Evolutionary conservation across 129 eudicot genomes (phyloP).

Genomic region (Ambrosia artemisiifolia): DNA sequence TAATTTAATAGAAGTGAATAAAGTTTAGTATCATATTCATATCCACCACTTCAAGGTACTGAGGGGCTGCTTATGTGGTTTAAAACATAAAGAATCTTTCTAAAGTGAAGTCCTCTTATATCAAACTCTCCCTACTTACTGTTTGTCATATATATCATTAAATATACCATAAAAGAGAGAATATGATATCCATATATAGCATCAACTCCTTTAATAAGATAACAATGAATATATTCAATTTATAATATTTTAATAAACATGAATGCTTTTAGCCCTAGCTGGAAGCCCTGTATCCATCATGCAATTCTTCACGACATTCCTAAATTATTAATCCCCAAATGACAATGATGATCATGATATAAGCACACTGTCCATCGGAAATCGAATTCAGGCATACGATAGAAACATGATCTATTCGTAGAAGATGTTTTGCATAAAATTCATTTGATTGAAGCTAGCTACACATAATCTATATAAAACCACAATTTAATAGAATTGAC

Average conservation of each 20-base stretch:
- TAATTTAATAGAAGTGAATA: constrained; percentile 8
- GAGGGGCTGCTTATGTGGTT: constrained; percentile 26
- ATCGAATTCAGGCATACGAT: background rate
- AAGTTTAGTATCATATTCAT: constrained; percentile 20
- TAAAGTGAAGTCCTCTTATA: too few species aligned
- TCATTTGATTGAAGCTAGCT: too few species aligned
- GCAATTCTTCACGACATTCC: background rate
- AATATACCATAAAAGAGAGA: background rate
- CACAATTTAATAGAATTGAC: background rate
- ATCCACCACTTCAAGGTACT: constrained; percentile 30
- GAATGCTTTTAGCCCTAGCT: too few species aligned
- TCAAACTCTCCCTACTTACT: too few species aligned
- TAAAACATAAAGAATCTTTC: constrained; percentile 21
- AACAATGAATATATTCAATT: background rate
- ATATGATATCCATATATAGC: constrained; percentile 7
- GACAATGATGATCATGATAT: background rate
- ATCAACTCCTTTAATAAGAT: background rate
- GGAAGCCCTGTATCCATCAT: background rate
- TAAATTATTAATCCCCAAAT: background rate
- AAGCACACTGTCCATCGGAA: too few species aligned
- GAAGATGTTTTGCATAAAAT: background rate
- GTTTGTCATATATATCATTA: constrained; percentile 4
- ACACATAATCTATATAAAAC: background rate
- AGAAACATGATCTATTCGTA: background rate
- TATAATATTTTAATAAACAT: too few species aligned